phyloP scores from a whole-genome alignment of 768 basidiomycete species.

The Trametes meyenii region DNA sequence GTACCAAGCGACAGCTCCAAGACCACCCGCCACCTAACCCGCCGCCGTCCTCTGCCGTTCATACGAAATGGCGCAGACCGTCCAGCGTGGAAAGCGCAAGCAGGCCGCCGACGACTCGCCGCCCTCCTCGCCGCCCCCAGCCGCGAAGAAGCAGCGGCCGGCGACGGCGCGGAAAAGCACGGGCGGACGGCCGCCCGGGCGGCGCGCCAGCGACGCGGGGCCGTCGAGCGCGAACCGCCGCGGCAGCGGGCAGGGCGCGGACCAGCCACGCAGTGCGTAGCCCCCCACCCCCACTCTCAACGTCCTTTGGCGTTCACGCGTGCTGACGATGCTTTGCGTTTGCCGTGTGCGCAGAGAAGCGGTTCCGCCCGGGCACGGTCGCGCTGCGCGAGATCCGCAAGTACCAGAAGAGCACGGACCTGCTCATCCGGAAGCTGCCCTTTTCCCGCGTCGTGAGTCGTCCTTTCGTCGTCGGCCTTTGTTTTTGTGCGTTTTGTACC shows the following conservation, averaged over 20 bases:
- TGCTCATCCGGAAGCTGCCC: slow-evolving; percentile 84
- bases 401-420: slow-evolving; percentile 92
- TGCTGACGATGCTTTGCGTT: not conserved
- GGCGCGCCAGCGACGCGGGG: slow-evolving; percentile 25
- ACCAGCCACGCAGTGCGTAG: slow-evolving; percentile 21
- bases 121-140: slow-evolving; percentile 46
- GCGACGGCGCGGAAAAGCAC: slow-evolving; percentile 86
- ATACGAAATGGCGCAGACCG: slow-evolving; percentile 66
- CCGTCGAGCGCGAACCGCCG: slow-evolving; percentile 22
- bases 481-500: slow-evolving; percentile 27
- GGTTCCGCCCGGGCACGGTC: slow-evolving; percentile 90
- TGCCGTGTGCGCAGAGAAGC: slow-evolving; percentile 37
- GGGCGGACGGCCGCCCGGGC: slow-evolving; percentile 58
- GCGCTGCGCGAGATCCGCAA: slow-evolving; percentile 91
- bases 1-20: not conserved
- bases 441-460: slow-evolving; percentile 91
- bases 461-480: no score
- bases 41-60: not conserved
- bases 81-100: slow-evolving; percentile 56
- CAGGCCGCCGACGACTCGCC: slow-evolving; percentile 39
- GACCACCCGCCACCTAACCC: not conserved
- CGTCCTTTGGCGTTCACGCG: not conserved
- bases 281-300: not conserved
- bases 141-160: slow-evolving; percentile 51
- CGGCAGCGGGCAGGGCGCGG: slow-evolving; percentile 18